Evolutionary conservation across 2,329 filamentous ascomycete species (phyloP).

Genomic region (Tolypocladium endophyticum): DNA sequence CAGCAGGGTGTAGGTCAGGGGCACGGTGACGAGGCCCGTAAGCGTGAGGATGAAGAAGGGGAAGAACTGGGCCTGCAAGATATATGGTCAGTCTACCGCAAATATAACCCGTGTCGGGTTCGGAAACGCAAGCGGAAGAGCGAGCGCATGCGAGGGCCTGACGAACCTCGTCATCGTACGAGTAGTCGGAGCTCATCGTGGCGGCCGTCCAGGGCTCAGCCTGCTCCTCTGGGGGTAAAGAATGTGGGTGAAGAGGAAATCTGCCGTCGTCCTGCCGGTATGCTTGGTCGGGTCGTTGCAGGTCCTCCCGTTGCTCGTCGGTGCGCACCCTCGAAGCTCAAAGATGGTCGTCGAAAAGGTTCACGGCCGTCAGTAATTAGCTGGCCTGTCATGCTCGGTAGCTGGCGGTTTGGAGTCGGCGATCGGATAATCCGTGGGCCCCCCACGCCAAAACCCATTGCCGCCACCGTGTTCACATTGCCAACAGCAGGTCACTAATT

Average conservation of each 20-base stretch:
- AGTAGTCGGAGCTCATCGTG: slow-evolving; percentile 89
- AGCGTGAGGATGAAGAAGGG: slow-evolving; percentile 97
- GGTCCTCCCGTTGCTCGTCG: neutral
- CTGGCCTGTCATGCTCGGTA: neutral
- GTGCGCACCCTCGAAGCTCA: neutral
- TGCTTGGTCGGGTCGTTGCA: neutral
- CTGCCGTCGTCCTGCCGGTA: neutral
- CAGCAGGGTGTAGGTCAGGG: slow-evolving; percentile 80
- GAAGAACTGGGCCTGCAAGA: slow-evolving; percentile 78
- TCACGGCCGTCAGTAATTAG: neutral
- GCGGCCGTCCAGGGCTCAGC: slow-evolving; percentile 24
- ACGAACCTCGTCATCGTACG: slow-evolving; percentile 86
- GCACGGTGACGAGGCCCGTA: slow-evolving; percentile 75
- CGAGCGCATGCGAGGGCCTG: neutral
- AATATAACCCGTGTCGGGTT: neutral
- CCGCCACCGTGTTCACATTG: slow-evolving; percentile 25
- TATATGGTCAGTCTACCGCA: neutral
- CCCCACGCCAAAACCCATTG: slow-evolving; percentile 4
- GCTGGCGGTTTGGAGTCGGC: slow-evolving; percentile 9
- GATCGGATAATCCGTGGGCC: slow-evolving; percentile 22
- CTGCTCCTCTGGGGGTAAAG: slow-evolving; percentile 11
- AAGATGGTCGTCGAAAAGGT: neutral
- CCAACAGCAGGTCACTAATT: neutral
- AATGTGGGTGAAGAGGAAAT: neutral
- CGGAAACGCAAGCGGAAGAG: neutral